Evolutionary conservation across 139 green algal genomes (phyloP).

Genomic region (Choricystis sp.): DNA sequence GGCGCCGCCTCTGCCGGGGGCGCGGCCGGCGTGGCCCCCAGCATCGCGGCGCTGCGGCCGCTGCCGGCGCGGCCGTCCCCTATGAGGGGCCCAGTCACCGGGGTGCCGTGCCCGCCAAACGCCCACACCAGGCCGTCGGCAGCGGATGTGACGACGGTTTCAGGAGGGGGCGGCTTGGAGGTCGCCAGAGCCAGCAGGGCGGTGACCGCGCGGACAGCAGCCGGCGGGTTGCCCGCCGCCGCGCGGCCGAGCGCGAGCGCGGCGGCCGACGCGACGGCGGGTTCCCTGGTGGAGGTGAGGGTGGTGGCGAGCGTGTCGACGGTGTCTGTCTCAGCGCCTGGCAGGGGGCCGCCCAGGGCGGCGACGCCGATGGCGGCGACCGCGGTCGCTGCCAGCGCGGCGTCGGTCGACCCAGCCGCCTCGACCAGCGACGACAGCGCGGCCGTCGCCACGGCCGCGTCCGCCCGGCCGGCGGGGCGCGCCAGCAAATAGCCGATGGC

Average conservation of each 20-base stretch:
- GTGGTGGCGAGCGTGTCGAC: neutral
- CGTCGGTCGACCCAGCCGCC: neutral
- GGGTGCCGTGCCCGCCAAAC: neutral
- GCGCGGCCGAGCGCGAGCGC: neutral
- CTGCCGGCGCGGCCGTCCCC: no score
- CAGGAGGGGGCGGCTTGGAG: neutral
- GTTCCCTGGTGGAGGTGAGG: neutral
- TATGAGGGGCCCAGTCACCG: neutral
- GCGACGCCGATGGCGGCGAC: constrained; percentile 24
- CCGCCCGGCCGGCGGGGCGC: neutral
- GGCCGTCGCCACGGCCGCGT: neutral
- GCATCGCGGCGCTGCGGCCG: no score
- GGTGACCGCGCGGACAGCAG: neutral
- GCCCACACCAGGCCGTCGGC: neutral
- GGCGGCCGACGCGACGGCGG: neutral
- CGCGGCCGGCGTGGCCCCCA: no score
- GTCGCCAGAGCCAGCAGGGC: neutral
- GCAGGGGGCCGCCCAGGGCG: constrained; percentile 13
- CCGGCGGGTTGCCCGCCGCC: neutral
- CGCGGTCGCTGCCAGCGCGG: constrained; percentile 14
- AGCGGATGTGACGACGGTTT: neutral
- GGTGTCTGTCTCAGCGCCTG: neutral
- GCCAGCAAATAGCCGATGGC: constrained; percentile 27
- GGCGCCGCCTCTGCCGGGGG: neutral
- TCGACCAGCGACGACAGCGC: neutral